Evolutionary conservation across 2,329 filamentous ascomycete genomes (phyloP).

Genomic region (Xylaria arbuscula): DNA sequence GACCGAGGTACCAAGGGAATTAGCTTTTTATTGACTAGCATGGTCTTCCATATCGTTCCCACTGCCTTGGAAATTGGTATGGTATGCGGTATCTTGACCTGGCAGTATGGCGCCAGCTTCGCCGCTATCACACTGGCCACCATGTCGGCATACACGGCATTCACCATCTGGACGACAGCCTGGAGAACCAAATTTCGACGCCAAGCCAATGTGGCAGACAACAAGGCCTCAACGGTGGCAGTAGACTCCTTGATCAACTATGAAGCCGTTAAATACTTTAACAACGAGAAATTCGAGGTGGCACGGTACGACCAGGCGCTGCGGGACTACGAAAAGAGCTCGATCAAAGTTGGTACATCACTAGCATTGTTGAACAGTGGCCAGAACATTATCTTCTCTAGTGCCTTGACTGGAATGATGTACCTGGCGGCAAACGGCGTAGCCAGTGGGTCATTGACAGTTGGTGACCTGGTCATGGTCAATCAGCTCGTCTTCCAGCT

Average conservation of each 20-base stretch:
- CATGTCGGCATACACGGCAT: constrained; percentile 95
- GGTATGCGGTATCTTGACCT: constrained; percentile 96
- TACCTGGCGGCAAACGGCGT: constrained; percentile 94
- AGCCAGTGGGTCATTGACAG: constrained; percentile 81
- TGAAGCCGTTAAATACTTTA: constrained; percentile 99
- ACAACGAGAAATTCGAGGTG: constrained; percentile 97
- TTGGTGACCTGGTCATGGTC: constrained; percentile 97
- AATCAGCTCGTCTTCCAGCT: constrained; percentile 99
- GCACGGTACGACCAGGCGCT: constrained; percentile 89
- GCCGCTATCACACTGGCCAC: constrained; percentile 89
- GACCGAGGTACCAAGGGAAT: constrained; percentile 98
- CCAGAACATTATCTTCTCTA: constrained; percentile 97
- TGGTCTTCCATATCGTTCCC: constrained; percentile 97
- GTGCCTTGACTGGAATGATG: constrained; percentile 96
- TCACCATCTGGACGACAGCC: constrained; percentile 94
- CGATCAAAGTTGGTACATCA: constrained; percentile 96
- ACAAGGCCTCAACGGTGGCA: constrained; percentile 92
- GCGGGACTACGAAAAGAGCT: constrained; percentile 87
- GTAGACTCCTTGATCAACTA: constrained; percentile 99
- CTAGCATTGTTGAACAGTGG: constrained; percentile 92
- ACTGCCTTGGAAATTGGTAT: constrained; percentile 93
- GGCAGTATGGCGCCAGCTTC: constrained; percentile 92
- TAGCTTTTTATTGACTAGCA: constrained; percentile 94
- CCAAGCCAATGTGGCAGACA: constrained; percentile 95
- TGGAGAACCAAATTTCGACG: constrained; percentile 98